These are phyloP conservation scores for Arachnopeziza araneosa DNA, from an alignment of 2,329 filamentous ascomycete genomes.

Conservation along the genomic window DNA sequence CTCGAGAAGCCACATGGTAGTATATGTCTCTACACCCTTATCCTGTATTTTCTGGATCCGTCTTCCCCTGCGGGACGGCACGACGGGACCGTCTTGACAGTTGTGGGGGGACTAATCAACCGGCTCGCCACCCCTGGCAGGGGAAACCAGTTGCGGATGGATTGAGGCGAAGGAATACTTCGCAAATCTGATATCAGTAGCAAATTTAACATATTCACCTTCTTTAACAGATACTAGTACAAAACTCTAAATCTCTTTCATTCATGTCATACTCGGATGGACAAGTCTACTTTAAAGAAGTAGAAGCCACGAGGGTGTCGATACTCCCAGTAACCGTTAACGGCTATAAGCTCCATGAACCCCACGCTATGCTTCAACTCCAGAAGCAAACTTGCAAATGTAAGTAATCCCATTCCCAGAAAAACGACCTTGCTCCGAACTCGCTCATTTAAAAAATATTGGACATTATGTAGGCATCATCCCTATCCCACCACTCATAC, in stretches of 20 bases:
- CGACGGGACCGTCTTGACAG: neutral
- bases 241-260: neutral
- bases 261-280: neutral
- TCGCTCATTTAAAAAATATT: neutral
- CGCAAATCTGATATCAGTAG: too few species aligned
- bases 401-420: neutral
- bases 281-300: neutral
- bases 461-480: conserved; percentile 21
- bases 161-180: neutral
- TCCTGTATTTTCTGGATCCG: neutral
- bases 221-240: too few species aligned
- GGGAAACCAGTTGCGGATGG: neutral
- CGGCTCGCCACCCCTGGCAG: neutral
- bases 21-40: neutral
- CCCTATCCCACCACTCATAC: conserved; percentile 13
- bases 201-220: too few species aligned
- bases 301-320: neutral
- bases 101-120: neutral
- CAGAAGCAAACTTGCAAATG: neutral
- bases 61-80: neutral
- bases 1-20: neutral
- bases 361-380: neutral
- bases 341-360: neutral
- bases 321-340: neutral
- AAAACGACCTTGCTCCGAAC: neutral